Conservation (phyloP, 495 filamentous ascomycete species). For the Penicillium lividum region DNA sequence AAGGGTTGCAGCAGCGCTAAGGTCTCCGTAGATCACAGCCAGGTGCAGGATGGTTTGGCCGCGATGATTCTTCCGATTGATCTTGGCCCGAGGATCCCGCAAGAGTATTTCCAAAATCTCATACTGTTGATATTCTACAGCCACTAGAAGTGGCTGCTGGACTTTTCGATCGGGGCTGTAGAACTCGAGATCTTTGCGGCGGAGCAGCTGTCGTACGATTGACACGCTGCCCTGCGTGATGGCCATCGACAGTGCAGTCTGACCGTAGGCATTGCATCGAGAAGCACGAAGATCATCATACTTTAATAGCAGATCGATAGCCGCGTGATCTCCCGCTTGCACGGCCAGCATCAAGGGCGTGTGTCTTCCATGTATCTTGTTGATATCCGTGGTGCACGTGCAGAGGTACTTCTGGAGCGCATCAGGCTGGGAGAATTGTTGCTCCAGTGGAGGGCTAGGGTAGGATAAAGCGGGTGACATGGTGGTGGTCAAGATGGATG, state of each 20-base stretch:
- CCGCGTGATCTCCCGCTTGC: neutral
- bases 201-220: neutral
- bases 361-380: neutral
- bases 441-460: neutral
- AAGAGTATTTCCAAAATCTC: neutral
- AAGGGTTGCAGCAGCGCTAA: neutral
- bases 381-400: neutral
- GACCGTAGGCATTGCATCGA: neutral
- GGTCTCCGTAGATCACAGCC: constrained; percentile 8
- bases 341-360: neutral
- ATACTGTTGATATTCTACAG: neutral
- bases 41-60: constrained; percentile 4
- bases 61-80: neutral
- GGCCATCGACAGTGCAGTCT: neutral
- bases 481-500: neutral
- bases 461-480: neutral
- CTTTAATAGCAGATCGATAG: neutral
- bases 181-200: no score
- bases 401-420: neutral
- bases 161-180: no score
- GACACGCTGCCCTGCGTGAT: neutral
- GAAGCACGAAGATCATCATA: neutral
- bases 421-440: neutral
- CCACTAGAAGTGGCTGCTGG: neutral
- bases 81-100: neutral